A percentile compares a stretch with the other conserved stretches of the same genome.
These are phyloP conservation scores for Saitozyma podzolica DNA, from an alignment of 768 basidiomycete genomes.

Conservation along the genomic window DNA sequence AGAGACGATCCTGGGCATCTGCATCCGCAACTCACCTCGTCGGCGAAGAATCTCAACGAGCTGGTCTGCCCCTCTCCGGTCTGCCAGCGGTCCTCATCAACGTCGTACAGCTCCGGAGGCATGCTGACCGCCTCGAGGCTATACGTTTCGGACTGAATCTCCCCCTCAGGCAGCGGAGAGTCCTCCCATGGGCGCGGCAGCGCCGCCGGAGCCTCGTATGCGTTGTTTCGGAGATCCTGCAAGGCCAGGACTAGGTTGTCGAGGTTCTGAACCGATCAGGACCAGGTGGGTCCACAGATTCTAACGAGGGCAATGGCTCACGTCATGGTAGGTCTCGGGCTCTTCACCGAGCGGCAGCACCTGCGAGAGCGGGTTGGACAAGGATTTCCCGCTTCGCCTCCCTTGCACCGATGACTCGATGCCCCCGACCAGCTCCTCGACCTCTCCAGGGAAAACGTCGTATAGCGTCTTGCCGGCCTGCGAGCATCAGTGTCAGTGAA, in stretches of 20 bases:
- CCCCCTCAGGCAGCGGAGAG: constrained; percentile 9
- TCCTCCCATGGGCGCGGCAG: constrained; percentile 51
- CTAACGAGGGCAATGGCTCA: constrained; percentile 9
- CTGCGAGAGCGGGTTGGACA: constrained; percentile 61
- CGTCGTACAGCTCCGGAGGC: constrained; percentile 46
- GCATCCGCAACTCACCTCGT: constrained; percentile 30
- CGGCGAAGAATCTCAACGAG: constrained; percentile 30
- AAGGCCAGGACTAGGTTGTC: constrained; percentile 69
- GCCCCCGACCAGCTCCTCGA: constrained; percentile 67
- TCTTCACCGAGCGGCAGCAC: constrained; percentile 15
- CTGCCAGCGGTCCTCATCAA: constrained; percentile 26
- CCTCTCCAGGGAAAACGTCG: constrained; percentile 62
- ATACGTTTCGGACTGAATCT: constrained; percentile 21
- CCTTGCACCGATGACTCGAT: constrained; percentile 69
- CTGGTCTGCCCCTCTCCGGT: constrained; percentile 47
- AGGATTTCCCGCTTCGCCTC: constrained; percentile 62
- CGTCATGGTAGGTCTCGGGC: constrained; percentile 13
- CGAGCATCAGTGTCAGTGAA: not conserved
- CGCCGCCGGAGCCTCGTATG: constrained; percentile 61
- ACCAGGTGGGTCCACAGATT: too few species aligned
- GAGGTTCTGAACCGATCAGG: constrained; percentile 62
- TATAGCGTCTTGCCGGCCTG: constrained; percentile 72
- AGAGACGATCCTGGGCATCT: constrained; percentile 53
- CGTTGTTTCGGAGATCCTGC: constrained; percentile 62
- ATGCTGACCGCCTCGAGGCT: constrained; percentile 32